Evolutionary conservation across 176 grass and related monocot genomes (phyloP).

Genomic region (Eragrostis nindensis): DNA sequence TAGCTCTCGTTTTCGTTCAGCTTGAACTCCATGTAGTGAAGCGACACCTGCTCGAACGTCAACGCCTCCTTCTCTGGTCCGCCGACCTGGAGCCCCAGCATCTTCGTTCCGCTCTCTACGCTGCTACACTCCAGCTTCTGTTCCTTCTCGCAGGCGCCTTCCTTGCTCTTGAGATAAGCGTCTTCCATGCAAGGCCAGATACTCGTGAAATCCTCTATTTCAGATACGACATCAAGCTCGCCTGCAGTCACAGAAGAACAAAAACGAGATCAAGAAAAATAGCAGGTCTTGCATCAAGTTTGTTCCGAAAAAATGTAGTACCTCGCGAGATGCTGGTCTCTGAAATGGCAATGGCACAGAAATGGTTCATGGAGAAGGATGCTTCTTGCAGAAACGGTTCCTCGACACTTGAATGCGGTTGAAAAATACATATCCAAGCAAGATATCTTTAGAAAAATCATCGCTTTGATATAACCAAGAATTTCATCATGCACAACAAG

Average conservation of each 20-base stretch:
- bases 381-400: neutral
- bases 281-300: neutral
- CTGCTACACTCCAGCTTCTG: neutral
- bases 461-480: neutral
- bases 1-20: neutral
- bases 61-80: neutral
- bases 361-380: neutral
- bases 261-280: neutral
- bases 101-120: neutral
- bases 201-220: neutral
- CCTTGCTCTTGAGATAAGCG: neutral
- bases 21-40: neutral
- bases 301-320: neutral
- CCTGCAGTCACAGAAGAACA: conserved; percentile 28
- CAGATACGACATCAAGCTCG: neutral
- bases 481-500: neutral
- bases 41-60: conserved; percentile 41
- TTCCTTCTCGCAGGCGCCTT: conserved; percentile 9
- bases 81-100: neutral
- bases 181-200: conserved; percentile 27
- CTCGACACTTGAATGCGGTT: neutral
- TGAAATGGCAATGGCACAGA: neutral
- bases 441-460: neutral
- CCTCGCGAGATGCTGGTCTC: conserved; percentile 7
- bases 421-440: conserved; percentile 14